Evolutionary conservation across 495 filamentous ascomycete genomes (phyloP).

Genomic region (Penicillium fimorum): DNA sequence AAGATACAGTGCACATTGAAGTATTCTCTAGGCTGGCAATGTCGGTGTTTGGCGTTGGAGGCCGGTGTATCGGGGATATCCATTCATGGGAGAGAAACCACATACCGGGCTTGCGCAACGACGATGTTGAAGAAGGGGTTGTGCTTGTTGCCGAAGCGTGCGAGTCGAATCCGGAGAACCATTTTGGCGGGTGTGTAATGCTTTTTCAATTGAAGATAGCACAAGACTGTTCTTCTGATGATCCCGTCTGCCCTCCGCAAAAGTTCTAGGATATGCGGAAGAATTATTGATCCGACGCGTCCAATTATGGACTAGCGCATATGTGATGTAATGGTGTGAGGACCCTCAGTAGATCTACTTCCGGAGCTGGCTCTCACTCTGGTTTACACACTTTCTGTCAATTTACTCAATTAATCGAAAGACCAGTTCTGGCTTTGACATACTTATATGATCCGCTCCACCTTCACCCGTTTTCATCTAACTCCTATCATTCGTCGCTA

Average conservation of each 20-base stretch:
- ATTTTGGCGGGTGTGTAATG: conserved; percentile 48
- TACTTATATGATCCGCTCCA: conserved; percentile 30
- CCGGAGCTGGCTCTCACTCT: neutral
- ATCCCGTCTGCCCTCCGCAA: conserved; percentile 22
- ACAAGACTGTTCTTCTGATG: conserved; percentile 4
- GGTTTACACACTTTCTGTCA: neutral
- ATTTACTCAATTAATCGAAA: neutral
- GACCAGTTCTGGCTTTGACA: no score
- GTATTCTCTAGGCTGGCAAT: neutral
- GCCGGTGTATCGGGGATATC: conserved; percentile 1
- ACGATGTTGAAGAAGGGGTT: conserved; percentile 95
- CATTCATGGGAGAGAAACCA: conserved; percentile 14
- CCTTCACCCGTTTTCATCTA: conserved; percentile 14
- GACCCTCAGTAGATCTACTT: conserved; percentile 12
- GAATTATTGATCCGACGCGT: conserved; percentile 25
- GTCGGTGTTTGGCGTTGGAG: neutral
- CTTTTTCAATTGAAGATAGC: conserved; percentile 3
- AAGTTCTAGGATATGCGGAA: conserved; percentile 32
- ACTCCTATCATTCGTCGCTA: conserved; percentile 23
- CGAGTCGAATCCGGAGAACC: conserved; percentile 90
- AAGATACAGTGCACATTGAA: neutral
- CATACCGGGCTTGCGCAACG: conserved; percentile 89
- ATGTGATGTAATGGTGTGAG: conserved; percentile 28
- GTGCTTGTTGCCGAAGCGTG: conserved; percentile 88
- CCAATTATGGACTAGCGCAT: conserved; percentile 32